Conservation (phyloP, 2,329 filamentous ascomycete species). For the Aureobasidium sp. region DNA sequence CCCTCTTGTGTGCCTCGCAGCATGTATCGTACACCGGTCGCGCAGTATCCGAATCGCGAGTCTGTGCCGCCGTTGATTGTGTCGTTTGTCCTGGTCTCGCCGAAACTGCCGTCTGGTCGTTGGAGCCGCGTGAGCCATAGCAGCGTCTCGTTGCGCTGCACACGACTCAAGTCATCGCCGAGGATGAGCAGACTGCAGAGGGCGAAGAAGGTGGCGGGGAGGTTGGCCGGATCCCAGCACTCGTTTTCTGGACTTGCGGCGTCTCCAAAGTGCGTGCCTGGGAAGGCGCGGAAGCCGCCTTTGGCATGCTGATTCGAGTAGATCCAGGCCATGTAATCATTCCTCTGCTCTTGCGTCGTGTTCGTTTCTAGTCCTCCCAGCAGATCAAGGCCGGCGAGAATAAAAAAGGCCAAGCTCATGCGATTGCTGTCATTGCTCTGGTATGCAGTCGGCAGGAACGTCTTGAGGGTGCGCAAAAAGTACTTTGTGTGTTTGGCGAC, state of each 20-base stretch:
- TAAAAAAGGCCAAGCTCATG: constrained; percentile 85
- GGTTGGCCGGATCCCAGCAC: constrained; percentile 67
- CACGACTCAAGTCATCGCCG: constrained; percentile 53
- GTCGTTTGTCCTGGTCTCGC: constrained; percentile 62
- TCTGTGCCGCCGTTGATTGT: constrained; percentile 72
- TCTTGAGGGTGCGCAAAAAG: constrained; percentile 82
- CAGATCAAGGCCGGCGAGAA: constrained; percentile 75
- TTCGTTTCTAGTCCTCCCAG: constrained; percentile 57
- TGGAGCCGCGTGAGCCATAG: constrained; percentile 71
- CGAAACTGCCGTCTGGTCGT: constrained; percentile 81
- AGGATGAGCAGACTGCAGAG: constrained; percentile 64
- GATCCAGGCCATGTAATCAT: constrained; percentile 65
- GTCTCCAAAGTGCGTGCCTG: constrained; percentile 54
- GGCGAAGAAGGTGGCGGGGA: constrained; percentile 86
- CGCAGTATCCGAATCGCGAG: constrained; percentile 82
- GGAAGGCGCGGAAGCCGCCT: constrained; percentile 84
- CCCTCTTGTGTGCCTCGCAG: constrained; percentile 57
- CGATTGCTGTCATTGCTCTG: constrained; percentile 85
- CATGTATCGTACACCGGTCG: constrained; percentile 74
- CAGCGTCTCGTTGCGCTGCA: constrained; percentile 62
- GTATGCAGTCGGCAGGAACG: constrained; percentile 67
- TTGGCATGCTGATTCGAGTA: constrained; percentile 76
- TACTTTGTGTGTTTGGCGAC: constrained; percentile 50
- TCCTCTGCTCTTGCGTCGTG: constrained; percentile 47
- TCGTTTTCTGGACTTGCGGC: constrained; percentile 46